phyloP scores from a whole-genome alignment of 1,139 yeast genomes.

The Petasospora rhodanensis region DNA sequence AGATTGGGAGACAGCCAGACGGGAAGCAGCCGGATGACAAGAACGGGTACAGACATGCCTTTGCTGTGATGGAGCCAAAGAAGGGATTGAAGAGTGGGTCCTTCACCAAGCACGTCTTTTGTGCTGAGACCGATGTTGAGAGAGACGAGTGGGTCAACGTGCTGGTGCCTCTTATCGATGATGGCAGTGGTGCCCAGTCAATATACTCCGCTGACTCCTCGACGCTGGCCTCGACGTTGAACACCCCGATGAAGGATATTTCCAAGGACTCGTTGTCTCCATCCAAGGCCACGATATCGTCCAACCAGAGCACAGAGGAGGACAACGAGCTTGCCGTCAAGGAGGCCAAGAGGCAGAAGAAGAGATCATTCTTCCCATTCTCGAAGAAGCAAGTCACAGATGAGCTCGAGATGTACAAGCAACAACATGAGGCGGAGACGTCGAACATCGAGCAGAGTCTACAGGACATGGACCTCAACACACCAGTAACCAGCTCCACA shows the following conservation, averaged over 20 bases:
- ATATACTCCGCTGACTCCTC: slow-evolving; percentile 11
- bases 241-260: slow-evolving; percentile 5
- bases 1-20: slow-evolving; percentile 59
- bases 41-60: slow-evolving; percentile 73
- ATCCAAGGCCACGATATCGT: slow-evolving; percentile 4
- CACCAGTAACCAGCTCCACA: slow-evolving; percentile 12
- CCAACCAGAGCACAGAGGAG: slow-evolving; percentile 10
- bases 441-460: slow-evolving; percentile 27
- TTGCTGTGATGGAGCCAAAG: slow-evolving; percentile 62
- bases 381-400: slow-evolving; percentile 30
- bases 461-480: slow-evolving; percentile 26
- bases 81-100: slow-evolving; percentile 44
- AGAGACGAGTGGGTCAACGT: slow-evolving; percentile 75
- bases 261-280: slow-evolving; percentile 8
- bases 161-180: slow-evolving; percentile 42
- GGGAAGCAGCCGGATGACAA: slow-evolving; percentile 59
- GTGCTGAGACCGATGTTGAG: slow-evolving; percentile 79
- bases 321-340: slow-evolving; percentile 25
- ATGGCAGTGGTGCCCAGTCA: slow-evolving; percentile 10
- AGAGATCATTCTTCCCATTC: slow-evolving; percentile 60
- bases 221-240: slow-evolving; percentile 2
- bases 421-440: slow-evolving; percentile 10
- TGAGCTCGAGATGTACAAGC: slow-evolving; percentile 19
- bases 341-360: slow-evolving; percentile 43
- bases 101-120: slow-evolving; percentile 58